Conservation (phyloP, 31 red algal genomes). For the Asparagopsis taxiformis region DNA sequence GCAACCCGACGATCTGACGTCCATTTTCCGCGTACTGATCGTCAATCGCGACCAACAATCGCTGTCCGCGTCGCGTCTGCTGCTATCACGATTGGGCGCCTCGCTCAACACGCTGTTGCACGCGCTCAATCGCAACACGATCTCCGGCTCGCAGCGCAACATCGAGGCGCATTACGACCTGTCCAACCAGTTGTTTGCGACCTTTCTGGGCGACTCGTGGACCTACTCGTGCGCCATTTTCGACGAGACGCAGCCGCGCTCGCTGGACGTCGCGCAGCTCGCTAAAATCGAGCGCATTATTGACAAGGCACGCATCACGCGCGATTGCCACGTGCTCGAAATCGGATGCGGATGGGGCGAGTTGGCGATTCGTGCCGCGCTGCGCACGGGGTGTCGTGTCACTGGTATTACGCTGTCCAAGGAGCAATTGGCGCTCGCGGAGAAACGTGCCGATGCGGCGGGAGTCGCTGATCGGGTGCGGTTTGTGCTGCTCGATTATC, state of each 20-base stretch:
- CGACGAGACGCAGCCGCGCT: background rate
- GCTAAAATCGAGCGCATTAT: slow-evolving; percentile 77
- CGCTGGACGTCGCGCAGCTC: slow-evolving; percentile 83
- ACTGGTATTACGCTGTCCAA: slow-evolving; percentile 90
- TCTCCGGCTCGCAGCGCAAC: slow-evolving; percentile 61
- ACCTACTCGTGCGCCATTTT: slow-evolving; percentile 94
- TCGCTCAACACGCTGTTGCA: slow-evolving; percentile 48
- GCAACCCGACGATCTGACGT: slow-evolving; percentile 14
- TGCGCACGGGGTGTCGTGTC: slow-evolving; percentile 52
- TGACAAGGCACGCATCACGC: slow-evolving; percentile 47
- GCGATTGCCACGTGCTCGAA: slow-evolving; percentile 72
- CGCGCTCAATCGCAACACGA: slow-evolving; percentile 57
- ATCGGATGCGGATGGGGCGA: slow-evolving; percentile 99
- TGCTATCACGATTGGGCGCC: slow-evolving; percentile 40
- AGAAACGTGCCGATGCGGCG: slow-evolving; percentile 32
- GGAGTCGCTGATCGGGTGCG: slow-evolving; percentile 69
- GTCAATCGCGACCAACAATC: slow-evolving; percentile 62
- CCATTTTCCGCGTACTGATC: slow-evolving; percentile 67
- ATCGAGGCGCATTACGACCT: slow-evolving; percentile 94
- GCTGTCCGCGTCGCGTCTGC: slow-evolving; percentile 23
- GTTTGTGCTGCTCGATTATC: slow-evolving; percentile 84
- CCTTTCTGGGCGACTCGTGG: slow-evolving; percentile 90
- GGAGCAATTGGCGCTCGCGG: slow-evolving; percentile 77
- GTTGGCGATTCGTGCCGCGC: slow-evolving; percentile 79
- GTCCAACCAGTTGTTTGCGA: slow-evolving; percentile 88